Evolutionary conservation across 495 filamentous ascomycete species (phyloP).

Genomic region (Penicillium steckii): DNA sequence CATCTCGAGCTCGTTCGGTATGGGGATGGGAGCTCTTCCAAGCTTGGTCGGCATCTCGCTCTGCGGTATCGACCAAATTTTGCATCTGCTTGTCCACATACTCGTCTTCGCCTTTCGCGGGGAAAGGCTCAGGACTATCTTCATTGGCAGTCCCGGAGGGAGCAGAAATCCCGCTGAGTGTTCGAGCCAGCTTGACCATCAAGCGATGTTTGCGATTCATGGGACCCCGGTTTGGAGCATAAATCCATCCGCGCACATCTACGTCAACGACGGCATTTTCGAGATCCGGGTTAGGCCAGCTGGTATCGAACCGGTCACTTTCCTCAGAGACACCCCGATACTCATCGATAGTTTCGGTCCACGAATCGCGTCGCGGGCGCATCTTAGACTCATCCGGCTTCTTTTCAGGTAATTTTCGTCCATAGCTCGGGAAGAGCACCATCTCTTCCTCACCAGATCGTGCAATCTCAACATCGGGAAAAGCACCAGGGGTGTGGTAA

Average conservation of each 20-base stretch:
- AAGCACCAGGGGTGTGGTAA: conserved; percentile 67
- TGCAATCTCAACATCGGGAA: conserved; percentile 77
- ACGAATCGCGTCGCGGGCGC: conserved; percentile 27
- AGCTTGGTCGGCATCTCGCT: conserved; percentile 68
- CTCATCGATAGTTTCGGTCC: conserved; percentile 37
- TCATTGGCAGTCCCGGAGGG: conserved; percentile 41
- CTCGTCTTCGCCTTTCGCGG: conserved; percentile 49
- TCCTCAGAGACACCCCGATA: conserved; percentile 32
- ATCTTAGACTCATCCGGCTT: conserved; percentile 24
- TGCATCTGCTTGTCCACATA: conserved; percentile 69
- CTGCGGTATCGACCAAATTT: conserved; percentile 67
- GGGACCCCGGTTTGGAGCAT: conserved; percentile 79
- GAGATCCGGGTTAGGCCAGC: conserved; percentile 69
- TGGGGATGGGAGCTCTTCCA: conserved; percentile 41
- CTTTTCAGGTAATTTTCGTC: conserved; percentile 54
- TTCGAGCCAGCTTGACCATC: conserved; percentile 76
- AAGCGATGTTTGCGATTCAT: conserved; percentile 85
- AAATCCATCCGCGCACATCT: conserved; percentile 94
- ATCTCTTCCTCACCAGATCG: conserved; percentile 84
- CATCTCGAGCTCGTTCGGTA: conserved; percentile 11
- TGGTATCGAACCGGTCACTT: conserved; percentile 35
- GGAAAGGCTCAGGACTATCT: conserved; percentile 21
- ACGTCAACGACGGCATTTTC: conserved; percentile 81
- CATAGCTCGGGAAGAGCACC: conserved; percentile 91
- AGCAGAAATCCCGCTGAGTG: conserved; percentile 79